These are phyloP conservation scores for Lasiodiplodia theobromae DNA, from an alignment of 2,329 filamentous ascomycete species.

Conservation along the genomic window DNA sequence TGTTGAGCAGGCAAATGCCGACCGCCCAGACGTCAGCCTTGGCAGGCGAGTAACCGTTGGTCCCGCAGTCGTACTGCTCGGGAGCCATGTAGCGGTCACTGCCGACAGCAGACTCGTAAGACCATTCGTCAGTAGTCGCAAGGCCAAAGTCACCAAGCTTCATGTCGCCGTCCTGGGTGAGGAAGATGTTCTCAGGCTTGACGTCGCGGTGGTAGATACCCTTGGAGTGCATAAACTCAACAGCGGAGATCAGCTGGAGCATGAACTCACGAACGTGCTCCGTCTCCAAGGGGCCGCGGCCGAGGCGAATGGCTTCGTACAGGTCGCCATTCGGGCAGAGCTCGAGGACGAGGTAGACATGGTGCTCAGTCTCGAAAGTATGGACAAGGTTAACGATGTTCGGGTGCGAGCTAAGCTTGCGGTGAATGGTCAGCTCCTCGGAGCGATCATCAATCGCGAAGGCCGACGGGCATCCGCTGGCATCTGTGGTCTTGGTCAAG, in stretches of 20 bases:
- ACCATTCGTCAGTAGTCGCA: slow-evolving; percentile 88
- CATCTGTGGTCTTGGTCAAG: slow-evolving; percentile 79
- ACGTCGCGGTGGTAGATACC: slow-evolving; percentile 97
- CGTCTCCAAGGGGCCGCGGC: slow-evolving; percentile 87
- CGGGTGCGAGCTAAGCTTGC: slow-evolving; percentile 77
- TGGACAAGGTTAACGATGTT: slow-evolving; percentile 94
- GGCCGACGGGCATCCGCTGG: slow-evolving; percentile 64
- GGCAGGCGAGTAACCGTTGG: slow-evolving; percentile 87
- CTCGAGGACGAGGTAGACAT: slow-evolving; percentile 91
- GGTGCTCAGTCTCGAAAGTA: slow-evolving; percentile 89
- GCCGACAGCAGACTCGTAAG: slow-evolving; percentile 89
- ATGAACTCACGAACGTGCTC: slow-evolving; percentile 98
- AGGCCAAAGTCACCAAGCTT: slow-evolving; percentile 97
- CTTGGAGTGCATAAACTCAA: slow-evolving; percentile 88
- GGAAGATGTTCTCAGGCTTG: slow-evolving; percentile 99
- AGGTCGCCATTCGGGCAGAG: slow-evolving; percentile 95
- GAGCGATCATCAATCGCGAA: slow-evolving; percentile 83
- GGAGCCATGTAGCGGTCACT: slow-evolving; percentile 99
- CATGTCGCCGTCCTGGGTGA: slow-evolving; percentile 84
- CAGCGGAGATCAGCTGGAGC: slow-evolving; percentile 88
- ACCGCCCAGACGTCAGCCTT: slow-evolving; percentile 97
- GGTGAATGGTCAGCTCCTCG: slow-evolving; percentile 81
- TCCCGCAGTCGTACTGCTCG: slow-evolving; percentile 92
- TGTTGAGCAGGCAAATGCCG: slow-evolving; percentile 94
- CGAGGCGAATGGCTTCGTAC: slow-evolving; percentile 93